These are phyloP conservation scores for Linanthus parryae DNA, from an alignment of 148 eudicot species.

Conservation along the genomic window DNA sequence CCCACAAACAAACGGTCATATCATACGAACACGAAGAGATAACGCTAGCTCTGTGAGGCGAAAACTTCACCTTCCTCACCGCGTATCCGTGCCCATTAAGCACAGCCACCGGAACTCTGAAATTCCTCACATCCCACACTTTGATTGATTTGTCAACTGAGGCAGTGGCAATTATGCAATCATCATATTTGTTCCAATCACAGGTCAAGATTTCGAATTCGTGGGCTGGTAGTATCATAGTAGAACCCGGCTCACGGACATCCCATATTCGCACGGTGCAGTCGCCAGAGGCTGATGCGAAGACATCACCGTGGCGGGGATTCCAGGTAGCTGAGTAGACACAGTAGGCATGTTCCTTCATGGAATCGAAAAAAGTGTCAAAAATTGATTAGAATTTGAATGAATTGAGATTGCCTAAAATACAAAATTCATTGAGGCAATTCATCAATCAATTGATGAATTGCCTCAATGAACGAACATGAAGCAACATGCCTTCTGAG, in stretches of 20 bases:
- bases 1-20: slow-evolving; percentile 93
- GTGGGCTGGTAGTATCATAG: slow-evolving; percentile 89
- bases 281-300: slow-evolving; percentile 94
- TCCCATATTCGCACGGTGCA: slow-evolving; percentile 91
- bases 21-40: slow-evolving; percentile 85
- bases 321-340: slow-evolving; percentile 83
- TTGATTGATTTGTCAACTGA: slow-evolving; percentile 79
- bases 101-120: slow-evolving; percentile 63
- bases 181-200: slow-evolving; percentile 96
- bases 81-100: slow-evolving; percentile 78
- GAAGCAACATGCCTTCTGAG: no score
- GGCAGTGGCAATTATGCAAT: slow-evolving; percentile 66
- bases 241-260: slow-evolving; percentile 88
- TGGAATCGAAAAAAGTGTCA: no score
- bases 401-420: no score
- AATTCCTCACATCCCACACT: slow-evolving; percentile 91
- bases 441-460: no score
- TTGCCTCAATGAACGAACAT: no score
- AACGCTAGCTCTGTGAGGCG: slow-evolving; percentile 73
- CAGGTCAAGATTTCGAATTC: slow-evolving; percentile 76
- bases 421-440: no score
- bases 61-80: slow-evolving; percentile 79
- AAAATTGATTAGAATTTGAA: no score
- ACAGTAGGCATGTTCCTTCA: slow-evolving; percentile 79
- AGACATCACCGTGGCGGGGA: slow-evolving; percentile 81